phyloP scores from a whole-genome alignment of 2,329 filamentous ascomycete species.

The Cladosporium sp. region DNA sequence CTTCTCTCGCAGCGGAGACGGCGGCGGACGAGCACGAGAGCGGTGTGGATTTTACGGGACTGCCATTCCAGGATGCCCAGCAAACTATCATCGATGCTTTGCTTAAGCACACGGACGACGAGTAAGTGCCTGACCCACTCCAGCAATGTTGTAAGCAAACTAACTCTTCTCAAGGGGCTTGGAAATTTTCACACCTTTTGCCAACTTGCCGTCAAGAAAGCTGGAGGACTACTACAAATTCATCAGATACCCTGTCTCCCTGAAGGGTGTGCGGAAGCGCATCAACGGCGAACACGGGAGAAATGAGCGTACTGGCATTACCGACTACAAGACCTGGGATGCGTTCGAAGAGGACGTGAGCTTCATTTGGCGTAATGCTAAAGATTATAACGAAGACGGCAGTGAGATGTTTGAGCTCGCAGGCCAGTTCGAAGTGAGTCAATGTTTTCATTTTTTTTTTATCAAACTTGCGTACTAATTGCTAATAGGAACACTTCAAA shows the following conservation, averaged over 20 bases:
- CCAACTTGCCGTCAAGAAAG: constrained; percentile 69
- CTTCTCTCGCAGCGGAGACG: constrained; percentile 20
- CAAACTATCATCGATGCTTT: constrained; percentile 77
- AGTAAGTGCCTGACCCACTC: constrained; percentile 42
- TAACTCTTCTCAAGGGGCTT: constrained; percentile 47
- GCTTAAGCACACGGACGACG: constrained; percentile 60
- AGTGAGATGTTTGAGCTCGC: constrained; percentile 78
- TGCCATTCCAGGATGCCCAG: constrained; percentile 78
- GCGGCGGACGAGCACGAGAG: constrained; percentile 19
- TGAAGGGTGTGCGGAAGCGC: constrained; percentile 71
- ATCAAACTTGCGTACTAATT: no score
- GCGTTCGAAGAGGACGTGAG: constrained; percentile 74
- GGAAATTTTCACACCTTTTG: constrained; percentile 68
- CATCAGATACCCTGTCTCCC: constrained; percentile 73
- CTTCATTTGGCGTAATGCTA: constrained; percentile 82
- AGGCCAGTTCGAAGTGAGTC: constrained; percentile 69
- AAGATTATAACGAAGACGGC: constrained; percentile 85
- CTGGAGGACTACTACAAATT: constrained; percentile 83
- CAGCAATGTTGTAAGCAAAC: constrained; percentile 7
- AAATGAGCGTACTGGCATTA: constrained; percentile 53
- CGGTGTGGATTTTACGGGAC: constrained; percentile 57
- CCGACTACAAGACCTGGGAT: constrained; percentile 77
- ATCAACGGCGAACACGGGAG: constrained; percentile 69
- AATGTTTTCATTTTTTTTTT: no score
- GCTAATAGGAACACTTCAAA: constrained; percentile 60